Conservation (phyloP, 345 rosid genomes). For the Syzygium oleosum region DNA sequence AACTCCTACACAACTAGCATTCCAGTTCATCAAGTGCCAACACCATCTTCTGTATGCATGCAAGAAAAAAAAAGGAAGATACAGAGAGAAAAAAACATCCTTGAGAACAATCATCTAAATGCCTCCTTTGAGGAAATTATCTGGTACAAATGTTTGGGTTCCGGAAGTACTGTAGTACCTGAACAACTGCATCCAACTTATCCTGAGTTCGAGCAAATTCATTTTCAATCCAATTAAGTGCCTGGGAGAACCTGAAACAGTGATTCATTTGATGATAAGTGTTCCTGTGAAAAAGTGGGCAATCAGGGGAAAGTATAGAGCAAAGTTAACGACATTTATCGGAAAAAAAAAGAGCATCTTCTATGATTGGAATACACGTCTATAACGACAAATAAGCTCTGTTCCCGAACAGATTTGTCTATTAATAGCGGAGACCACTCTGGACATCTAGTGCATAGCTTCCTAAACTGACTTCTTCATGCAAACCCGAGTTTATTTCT, state of each 20-base stretch:
- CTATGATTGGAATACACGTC: background rate
- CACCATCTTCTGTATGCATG: background rate
- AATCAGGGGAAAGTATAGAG: background rate
- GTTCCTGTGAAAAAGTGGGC: background rate
- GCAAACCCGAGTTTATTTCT: background rate
- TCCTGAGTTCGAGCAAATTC: conserved; percentile 21
- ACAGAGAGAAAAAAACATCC: background rate
- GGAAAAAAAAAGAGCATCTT: background rate
- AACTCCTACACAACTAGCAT: background rate
- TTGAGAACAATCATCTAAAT: background rate
- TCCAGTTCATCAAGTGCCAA: background rate
- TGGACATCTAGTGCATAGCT: background rate
- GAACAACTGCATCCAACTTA: conserved; percentile 26
- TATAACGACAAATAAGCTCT: background rate
- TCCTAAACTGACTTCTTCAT: background rate
- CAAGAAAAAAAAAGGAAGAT: background rate
- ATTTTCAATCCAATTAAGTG: conserved; percentile 20
- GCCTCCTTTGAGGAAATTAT: background rate
- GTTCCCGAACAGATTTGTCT: background rate
- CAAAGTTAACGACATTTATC: background rate
- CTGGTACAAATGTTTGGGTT: background rate
- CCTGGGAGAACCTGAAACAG: conserved; percentile 16
- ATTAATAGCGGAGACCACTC: background rate
- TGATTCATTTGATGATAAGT: background rate
- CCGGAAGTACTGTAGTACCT: conserved; percentile 11